A percentile compares a stretch with the other conserved stretches of the same genome.
Conservation (phyloP, 805 yeast species). For the Yarrowia keelungensis region DNA sequence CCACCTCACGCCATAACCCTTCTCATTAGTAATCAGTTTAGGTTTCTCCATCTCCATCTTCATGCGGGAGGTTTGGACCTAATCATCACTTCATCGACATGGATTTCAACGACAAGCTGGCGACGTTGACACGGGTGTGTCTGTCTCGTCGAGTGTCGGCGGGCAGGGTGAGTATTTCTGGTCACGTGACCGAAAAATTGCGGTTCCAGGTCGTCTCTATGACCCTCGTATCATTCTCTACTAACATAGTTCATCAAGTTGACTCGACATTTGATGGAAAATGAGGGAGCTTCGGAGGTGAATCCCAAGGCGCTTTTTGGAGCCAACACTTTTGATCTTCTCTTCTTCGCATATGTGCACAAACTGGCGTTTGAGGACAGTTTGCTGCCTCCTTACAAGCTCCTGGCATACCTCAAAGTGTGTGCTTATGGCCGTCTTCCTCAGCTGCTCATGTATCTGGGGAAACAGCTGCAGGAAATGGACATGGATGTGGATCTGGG, state of each 20-base stretch:
- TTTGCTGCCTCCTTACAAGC: constrained; percentile 19
- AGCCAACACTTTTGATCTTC: constrained; percentile 21
- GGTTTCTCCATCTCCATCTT: not conserved
- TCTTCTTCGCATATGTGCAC: constrained; percentile 31
- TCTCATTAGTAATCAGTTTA: not conserved
- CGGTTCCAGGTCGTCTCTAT: no score
- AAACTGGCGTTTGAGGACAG: constrained; percentile 33
- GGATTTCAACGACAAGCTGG: constrained; percentile 36
- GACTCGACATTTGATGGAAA: constrained; percentile 32
- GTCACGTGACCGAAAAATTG: not conserved
- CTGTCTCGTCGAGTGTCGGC: constrained; percentile 31
- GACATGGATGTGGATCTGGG: constrained; percentile 18
- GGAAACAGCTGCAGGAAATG: constrained; percentile 23
- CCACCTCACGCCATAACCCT: not conserved
- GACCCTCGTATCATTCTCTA: not conserved
- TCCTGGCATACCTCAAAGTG: constrained; percentile 30
- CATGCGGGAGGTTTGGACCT: not conserved
- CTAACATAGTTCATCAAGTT: constrained; percentile 37
- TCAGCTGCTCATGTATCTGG: constrained; percentile 33
- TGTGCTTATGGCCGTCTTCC: constrained; percentile 21
- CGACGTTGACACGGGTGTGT: constrained; percentile 32
- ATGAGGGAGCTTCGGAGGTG: constrained; percentile 21
- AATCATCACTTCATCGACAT: constrained; percentile 21
- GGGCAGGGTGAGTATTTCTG: constrained; percentile 11
- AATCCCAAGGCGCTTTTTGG: constrained; percentile 33